Base-by-base conservation (phyloP, 192 early-diverging fungal species). In the Geosiphon pyriformis region DNA sequence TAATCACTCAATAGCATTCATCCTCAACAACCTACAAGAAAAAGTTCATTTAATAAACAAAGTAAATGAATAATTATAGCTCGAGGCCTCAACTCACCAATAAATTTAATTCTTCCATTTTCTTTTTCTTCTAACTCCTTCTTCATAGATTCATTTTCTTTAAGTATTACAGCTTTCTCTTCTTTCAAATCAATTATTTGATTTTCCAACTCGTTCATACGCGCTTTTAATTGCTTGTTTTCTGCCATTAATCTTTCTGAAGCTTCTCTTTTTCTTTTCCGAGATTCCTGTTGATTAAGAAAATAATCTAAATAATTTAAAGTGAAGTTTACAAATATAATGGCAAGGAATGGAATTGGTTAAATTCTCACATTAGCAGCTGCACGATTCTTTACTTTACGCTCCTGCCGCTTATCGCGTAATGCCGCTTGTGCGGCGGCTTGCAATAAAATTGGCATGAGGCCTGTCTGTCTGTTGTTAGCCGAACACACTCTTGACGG, bases 191-290 rank as follows among this genome's bases (percentile, higher is more conserved):
- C 63, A 2, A 18, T 42, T 11, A 65, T 54, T 22, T 33, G 47
- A 65, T 26, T n/a, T 34, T 65, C 50, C 50, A 65, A 37, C 2
- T 53, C 31, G 35, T 23, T 17, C 33, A 65, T 54, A 22, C 30
- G n/a, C 11, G 30, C 7, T 53, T 65, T 53, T 35, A 65, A 42
- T 33, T 65, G 46, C 3, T 31, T 23, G 34, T 65, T 65, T 25
- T 65, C 63, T 17, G 49, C 25, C 49, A 26, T 53, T 22, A 65
- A 54, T 35, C 63, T 52, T 42, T 65, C 63, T 12, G 63, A 31
- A n/a, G 47, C 50, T 65, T 65, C 63, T 53, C 63, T 51, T 52
- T 65, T 65, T 26, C 63, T 65, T 53, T 65, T 65, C 20, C 63
- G 49, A 7, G 50, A 53, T 37, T 65, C 63, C 37, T 42, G 6